Evolutionary conservation across 768 basidiomycete genomes (phyloP).

Genomic region (Tulasnella sp.): DNA sequence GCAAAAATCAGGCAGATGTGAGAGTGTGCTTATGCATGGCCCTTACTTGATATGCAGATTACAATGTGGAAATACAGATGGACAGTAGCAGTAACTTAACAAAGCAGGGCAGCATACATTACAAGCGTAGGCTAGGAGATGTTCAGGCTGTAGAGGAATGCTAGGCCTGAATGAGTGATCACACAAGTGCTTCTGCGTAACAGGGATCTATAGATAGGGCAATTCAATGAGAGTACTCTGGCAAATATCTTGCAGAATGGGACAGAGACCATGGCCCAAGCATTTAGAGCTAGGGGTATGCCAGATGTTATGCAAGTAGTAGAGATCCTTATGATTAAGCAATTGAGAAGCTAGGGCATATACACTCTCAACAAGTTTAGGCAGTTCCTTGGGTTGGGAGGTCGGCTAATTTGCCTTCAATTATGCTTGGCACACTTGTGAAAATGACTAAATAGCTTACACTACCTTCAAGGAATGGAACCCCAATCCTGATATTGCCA

Average conservation of each 20-base stretch:
- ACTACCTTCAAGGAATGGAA: slow-evolving; percentile 30
- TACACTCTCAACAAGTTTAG: slow-evolving; percentile 47
- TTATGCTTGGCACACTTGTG: too few relatives aligned
- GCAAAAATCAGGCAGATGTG: too few relatives aligned
- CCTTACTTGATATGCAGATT: too few relatives aligned
- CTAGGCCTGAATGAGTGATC: too few relatives aligned
- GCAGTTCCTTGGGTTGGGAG: slow-evolving; percentile 25
- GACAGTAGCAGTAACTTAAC: too few relatives aligned
- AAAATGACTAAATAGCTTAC: slow-evolving; percentile 17
- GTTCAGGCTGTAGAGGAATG: too few relatives aligned
- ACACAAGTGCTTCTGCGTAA: too few relatives aligned
- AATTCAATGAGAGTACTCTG: slow-evolving; percentile 50
- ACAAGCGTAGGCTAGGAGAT: too few relatives aligned
- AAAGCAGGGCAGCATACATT: too few relatives aligned
- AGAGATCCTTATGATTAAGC: slow-evolving; percentile 58
- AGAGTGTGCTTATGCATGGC: too few relatives aligned
- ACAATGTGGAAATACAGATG: too few relatives aligned
- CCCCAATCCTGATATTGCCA: slow-evolving; percentile 21
- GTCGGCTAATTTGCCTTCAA: slow-evolving; percentile 13
- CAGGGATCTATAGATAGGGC: slow-evolving; percentile 37
- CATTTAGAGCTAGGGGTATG: slow-evolving; percentile 58
- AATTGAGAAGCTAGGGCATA: slow-evolving; percentile 54
- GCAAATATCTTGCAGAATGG: too few relatives aligned
- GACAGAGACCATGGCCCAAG: slow-evolving; percentile 48
- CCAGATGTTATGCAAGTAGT: slow-evolving; percentile 52